phyloP scores from a whole-genome alignment of 2,329 filamentous ascomycete species.

The Chalaropsis thielavioides region DNA sequence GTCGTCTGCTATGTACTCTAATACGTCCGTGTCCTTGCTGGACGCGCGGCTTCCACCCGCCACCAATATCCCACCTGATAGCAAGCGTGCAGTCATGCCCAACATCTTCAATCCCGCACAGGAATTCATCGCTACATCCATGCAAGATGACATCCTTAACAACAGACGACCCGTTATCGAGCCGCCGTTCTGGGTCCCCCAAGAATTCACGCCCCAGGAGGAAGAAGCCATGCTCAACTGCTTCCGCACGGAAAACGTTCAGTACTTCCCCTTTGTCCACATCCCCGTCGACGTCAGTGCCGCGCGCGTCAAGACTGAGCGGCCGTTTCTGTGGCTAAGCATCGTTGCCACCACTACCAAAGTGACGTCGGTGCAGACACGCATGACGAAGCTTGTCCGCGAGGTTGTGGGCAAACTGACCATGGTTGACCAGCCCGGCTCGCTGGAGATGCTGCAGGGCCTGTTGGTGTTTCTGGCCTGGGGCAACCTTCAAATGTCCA shows the following conservation, averaged over 20 bases:
- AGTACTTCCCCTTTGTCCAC: conserved; percentile 23
- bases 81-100: conserved; percentile 12
- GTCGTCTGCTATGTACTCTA: not conserved
- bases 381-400: conserved; percentile 21
- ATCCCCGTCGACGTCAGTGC: conserved; percentile 19
- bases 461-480: conserved; percentile 23
- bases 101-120: conserved; percentile 16
- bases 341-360: conserved; percentile 25
- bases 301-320: conserved; percentile 22
- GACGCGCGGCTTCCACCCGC: conserved; percentile 10
- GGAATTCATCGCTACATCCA: conserved; percentile 12
- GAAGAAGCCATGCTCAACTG: conserved; percentile 13
- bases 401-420: conserved; percentile 21
- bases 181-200: conserved; percentile 10
- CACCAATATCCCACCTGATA: not conserved
- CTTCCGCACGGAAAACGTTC: conserved; percentile 21
- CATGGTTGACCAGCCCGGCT: conserved; percentile 20
- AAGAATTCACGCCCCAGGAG: not conserved
- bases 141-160: conserved; percentile 2
- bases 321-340: conserved; percentile 28
- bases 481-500: conserved; percentile 20
- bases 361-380: conserved; percentile 20
- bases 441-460: conserved; percentile 23
- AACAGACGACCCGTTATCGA: not conserved
- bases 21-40: not conserved